These are phyloP conservation scores for Fusarium sambucinum DNA, from an alignment of 2,329 filamentous ascomycete species.

Conservation along the genomic window DNA sequence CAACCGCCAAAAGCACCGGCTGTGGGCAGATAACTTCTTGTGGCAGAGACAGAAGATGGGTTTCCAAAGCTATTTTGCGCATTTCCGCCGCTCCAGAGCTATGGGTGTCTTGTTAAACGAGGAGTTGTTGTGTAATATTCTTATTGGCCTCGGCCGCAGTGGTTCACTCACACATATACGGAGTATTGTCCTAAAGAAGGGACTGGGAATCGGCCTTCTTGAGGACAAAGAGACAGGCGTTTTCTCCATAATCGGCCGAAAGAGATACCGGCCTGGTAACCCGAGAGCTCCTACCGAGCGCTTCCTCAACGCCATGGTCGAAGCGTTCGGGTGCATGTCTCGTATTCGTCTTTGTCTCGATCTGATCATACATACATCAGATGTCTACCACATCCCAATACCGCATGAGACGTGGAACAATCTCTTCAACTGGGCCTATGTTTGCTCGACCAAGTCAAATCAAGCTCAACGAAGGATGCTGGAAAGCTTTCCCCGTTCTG, in stretches of 20 bases:
- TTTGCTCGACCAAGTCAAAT: conserved; percentile 60
- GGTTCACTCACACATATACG: conserved; percentile 53
- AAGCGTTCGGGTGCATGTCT: conserved; percentile 75
- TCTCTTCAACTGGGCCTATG: conserved; percentile 75
- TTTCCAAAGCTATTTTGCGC: conserved; percentile 46
- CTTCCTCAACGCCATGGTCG: conserved; percentile 75
- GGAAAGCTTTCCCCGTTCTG: conserved; percentile 43
- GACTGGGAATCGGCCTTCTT: conserved; percentile 49
- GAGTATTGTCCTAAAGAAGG: conserved; percentile 50
- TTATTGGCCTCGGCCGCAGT: conserved; percentile 58
- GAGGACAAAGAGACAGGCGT: conserved; percentile 37
- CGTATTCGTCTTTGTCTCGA: conserved; percentile 69
- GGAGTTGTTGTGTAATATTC: conserved; percentile 55
- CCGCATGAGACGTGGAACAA: conserved; percentile 71
- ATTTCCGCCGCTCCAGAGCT: conserved; percentile 45
- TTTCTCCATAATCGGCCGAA: conserved; percentile 51
- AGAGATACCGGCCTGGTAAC: conserved; percentile 59
- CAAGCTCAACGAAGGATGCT: conserved; percentile 54
- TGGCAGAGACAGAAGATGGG: conserved; percentile 46
- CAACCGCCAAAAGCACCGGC: conserved; percentile 45
- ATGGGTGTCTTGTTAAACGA: conserved; percentile 54
- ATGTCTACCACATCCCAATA: conserved; percentile 69
- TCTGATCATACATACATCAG: conserved; percentile 72
- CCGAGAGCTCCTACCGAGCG: conserved; percentile 68
- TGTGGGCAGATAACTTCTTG: conserved; percentile 46